Percentiles rank a stretch among this genome's conserved stretches.
These are phyloP conservation scores for Boletus edulis DNA, from an alignment of 768 basidiomycete species.

Conservation along the genomic window DNA sequence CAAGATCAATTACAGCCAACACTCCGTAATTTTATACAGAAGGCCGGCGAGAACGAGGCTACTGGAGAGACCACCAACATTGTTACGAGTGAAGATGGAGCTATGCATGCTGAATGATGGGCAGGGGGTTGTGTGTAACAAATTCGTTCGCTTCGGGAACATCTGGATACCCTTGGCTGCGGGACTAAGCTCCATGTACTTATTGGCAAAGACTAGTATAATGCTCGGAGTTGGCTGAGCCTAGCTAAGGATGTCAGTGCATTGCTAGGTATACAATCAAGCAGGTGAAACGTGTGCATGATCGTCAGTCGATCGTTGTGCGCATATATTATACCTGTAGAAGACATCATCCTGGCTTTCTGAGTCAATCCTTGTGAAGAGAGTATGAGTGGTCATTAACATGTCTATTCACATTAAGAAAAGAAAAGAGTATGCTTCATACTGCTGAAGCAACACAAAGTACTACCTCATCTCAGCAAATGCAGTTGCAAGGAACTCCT, in stretches of 20 bases:
- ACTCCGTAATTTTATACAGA: constrained; percentile 49
- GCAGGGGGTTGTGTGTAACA: background rate
- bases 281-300: too few species aligned
- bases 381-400: background rate
- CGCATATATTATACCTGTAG: too few species aligned
- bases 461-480: constrained; percentile 38
- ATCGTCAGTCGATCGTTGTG: too few species aligned
- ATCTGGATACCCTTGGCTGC: too few species aligned
- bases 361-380: too few species aligned
- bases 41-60: constrained; percentile 22
- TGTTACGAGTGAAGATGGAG: constrained; percentile 59
- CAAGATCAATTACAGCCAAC: constrained; percentile 34
- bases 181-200: too few species aligned
- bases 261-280: too few species aligned
- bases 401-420: constrained; percentile 5
- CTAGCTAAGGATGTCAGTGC: too few species aligned
- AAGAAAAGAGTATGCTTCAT: background rate
- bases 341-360: too few species aligned
- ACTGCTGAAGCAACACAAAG: background rate
- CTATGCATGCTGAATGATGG: constrained; percentile 44
- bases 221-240: too few species aligned
- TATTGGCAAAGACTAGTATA: too few species aligned
- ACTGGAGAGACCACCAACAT: constrained; percentile 33
- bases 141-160: background rate
- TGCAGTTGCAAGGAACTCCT: constrained; percentile 63